Evolutionary conservation across 306 rosid genomes (phyloP).

Genomic region (Quercus ilex): DNA sequence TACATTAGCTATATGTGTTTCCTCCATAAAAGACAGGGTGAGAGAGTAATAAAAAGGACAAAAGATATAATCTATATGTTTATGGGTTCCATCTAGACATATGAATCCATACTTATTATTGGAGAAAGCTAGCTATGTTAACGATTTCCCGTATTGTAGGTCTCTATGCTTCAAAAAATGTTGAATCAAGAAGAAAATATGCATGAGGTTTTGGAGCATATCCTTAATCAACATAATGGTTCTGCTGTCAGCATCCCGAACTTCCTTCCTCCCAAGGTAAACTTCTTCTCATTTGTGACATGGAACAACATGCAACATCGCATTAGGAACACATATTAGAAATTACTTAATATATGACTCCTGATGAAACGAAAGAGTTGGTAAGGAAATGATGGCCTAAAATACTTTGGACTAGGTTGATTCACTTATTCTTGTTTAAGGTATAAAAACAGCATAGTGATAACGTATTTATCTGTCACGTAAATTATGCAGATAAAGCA

Average conservation of each 20-base stretch:
- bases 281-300: not conserved
- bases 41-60: not conserved
- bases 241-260: conserved; percentile 55
- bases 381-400: not conserved
- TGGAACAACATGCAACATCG: not conserved
- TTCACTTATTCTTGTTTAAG: not conserved
- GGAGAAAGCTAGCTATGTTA: not conserved
- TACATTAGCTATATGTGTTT: too few species aligned
- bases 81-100: not conserved
- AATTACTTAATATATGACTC: not conserved
- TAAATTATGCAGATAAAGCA: conserved; percentile 58
- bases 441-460: not conserved
- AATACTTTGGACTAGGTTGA: not conserved
- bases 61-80: not conserved
- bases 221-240: conserved; percentile 36
- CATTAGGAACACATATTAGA: not conserved
- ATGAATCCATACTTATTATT: not conserved
- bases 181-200: conserved; percentile 70
- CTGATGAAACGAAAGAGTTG: not conserved
- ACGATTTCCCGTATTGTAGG: conserved; percentile 38
- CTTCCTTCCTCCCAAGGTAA: conserved; percentile 82
- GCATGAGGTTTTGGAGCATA: conserved; percentile 62
- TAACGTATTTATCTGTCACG: not conserved
- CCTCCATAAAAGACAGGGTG: too few species aligned
- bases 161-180: conserved; percentile 62